A percentile compares a stretch with the other conserved stretches of the same genome.
These are phyloP conservation scores for Fusarium nanum DNA, from an alignment of 2,329 filamentous ascomycete genomes.

Conservation along the genomic window DNA sequence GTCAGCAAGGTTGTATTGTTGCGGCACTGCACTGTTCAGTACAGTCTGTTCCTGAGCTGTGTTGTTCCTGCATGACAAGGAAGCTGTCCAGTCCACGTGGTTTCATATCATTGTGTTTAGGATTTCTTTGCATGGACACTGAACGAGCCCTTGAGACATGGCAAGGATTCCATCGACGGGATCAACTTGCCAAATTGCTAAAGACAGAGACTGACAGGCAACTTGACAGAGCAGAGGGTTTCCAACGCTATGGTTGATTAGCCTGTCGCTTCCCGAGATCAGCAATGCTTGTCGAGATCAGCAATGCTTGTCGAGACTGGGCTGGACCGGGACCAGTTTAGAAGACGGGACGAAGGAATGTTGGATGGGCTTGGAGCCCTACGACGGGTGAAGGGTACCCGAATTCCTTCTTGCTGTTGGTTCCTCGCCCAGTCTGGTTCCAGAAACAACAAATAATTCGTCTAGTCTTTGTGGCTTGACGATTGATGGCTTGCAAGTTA, in stretches of 20 bases:
- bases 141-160: neutral
- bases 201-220: neutral
- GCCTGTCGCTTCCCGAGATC: conserved; percentile 42
- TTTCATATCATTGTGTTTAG: conserved; percentile 30
- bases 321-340: conserved; percentile 13
- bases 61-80: conserved; percentile 43
- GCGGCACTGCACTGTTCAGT: conserved; percentile 10
- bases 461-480: conserved; percentile 33
- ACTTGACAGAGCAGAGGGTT: neutral
- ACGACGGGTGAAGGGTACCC: conserved; percentile 28
- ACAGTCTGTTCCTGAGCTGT: conserved; percentile 28
- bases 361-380: conserved; percentile 29
- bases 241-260: conserved; percentile 33
- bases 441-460: conserved; percentile 18
- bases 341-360: conserved; percentile 37
- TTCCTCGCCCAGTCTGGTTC: conserved; percentile 4
- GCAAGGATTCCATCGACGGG: conserved; percentile 22
- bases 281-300: conserved; percentile 42
- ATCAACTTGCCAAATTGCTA: conserved; percentile 10
- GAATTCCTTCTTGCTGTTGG: conserved; percentile 19
- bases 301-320: conserved; percentile 37
- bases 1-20: conserved; percentile 17
- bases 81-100: conserved; percentile 40
- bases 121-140: conserved; percentile 5
- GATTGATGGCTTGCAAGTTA: conserved; percentile 11